Evolutionary conservation across 2,329 filamentous ascomycete genomes (phyloP).

Genomic region (Cladophialophora psammophila): DNA sequence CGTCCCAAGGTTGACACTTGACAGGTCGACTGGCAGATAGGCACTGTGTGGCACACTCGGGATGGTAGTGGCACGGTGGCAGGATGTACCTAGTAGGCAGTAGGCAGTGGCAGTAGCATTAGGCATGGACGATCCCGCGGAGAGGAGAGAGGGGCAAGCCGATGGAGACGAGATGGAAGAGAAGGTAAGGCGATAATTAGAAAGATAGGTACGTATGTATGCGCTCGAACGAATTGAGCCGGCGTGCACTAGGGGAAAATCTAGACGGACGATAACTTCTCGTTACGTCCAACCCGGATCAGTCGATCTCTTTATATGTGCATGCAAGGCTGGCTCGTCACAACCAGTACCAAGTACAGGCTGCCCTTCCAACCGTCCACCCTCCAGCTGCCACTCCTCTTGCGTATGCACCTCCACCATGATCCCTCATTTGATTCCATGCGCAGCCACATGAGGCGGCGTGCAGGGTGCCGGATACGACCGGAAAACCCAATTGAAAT

Average conservation of each 20-base stretch:
- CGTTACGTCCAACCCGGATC: conserved; percentile 24
- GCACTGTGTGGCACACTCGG: not conserved
- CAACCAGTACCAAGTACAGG: not conserved
- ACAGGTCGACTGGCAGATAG: conserved; percentile 10
- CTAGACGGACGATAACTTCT: conserved; percentile 10
- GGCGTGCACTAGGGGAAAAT: conserved; percentile 3
- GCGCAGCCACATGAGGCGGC: conserved; percentile 37
- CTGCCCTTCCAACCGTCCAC: not conserved
- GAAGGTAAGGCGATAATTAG: not conserved
- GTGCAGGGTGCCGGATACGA: conserved; percentile 20
- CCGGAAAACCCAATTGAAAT: conserved; percentile 31
- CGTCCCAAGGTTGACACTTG: conserved; percentile 12
- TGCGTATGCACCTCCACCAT: conserved; percentile 22
- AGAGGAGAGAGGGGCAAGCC: not conserved
- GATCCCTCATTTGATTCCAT: conserved; percentile 5
- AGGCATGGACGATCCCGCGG: not conserved
- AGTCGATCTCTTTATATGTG: conserved; percentile 28
- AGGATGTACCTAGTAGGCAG: not conserved
- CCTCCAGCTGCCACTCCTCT: conserved; percentile 10
- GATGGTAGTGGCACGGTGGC: not conserved
- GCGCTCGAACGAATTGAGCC: conserved; percentile 2
- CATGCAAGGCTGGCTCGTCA: conserved; percentile 32
- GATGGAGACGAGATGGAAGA: not conserved
- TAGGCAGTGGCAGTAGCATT: not conserved
- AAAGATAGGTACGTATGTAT: not conserved